Conservation (phyloP, 306 rosid genomes). For the Spatholobus suberectus region DNA sequence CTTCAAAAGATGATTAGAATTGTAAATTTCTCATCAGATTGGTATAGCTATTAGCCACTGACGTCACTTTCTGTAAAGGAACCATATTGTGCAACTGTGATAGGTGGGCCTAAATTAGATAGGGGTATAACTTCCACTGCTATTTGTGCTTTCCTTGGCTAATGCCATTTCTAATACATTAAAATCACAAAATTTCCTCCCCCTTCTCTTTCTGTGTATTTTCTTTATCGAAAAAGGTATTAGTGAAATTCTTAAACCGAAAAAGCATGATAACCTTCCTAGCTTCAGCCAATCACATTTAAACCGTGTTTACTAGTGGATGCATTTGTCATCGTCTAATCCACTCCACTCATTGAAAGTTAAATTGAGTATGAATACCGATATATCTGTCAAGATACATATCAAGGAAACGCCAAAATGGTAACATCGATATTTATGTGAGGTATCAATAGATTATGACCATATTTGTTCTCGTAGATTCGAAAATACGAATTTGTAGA, state of each 20-base stretch:
- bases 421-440: neutral
- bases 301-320: neutral
- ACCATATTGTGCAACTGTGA: neutral
- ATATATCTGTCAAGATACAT: neutral
- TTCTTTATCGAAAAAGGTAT: too few relatives aligned
- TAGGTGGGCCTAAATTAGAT: conserved; percentile 28
- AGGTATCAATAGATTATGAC: neutral
- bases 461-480: neutral
- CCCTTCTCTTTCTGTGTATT: too few relatives aligned
- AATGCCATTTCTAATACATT: neutral
- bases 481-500: neutral
- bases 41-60: neutral
- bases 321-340: neutral
- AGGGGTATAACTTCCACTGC: conserved; percentile 31
- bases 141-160: conserved; percentile 6
- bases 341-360: neutral
- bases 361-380: neutral
- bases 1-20: conserved; percentile 6
- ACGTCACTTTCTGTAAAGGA: conserved; percentile 16
- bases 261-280: neutral
- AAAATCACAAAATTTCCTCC: neutral
- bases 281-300: neutral
- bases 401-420: conserved; percentile 4
- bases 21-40: neutral
- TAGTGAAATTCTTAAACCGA: too few relatives aligned